A percentile compares a stretch with the other conserved stretches of the same genome.
phyloP scores from a whole-genome alignment of 2,329 filamentous ascomycete genomes.

The Neofusicoccum cordaticola region DNA sequence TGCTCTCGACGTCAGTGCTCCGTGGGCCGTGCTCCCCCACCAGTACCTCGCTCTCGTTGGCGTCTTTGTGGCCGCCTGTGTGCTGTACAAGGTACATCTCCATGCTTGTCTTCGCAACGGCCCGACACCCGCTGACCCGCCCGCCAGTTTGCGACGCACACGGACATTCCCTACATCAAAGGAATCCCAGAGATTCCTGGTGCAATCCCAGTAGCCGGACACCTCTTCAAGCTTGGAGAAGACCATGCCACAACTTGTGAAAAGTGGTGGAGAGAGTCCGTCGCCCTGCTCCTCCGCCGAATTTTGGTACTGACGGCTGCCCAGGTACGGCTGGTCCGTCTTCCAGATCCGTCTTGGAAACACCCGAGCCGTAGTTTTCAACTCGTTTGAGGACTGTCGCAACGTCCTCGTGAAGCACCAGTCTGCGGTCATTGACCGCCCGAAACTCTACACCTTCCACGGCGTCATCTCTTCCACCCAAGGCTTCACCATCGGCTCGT shows the following conservation, averaged over 20 bases:
- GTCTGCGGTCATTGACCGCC: conserved; percentile 50
- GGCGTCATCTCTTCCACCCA: conserved; percentile 52
- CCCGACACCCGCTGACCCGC: background rate
- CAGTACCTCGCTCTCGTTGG: background rate
- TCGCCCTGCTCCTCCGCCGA: background rate
- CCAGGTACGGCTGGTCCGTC: conserved; percentile 46
- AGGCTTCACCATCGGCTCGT: conserved; percentile 56
- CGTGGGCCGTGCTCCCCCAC: conserved; percentile 10
- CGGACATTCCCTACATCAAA: conserved; percentile 50
- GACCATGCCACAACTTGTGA: conserved; percentile 55
- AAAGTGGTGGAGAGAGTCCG: conserved; percentile 47
- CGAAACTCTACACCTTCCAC: conserved; percentile 54
- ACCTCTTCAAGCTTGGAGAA: conserved; percentile 51
- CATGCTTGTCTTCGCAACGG: background rate
- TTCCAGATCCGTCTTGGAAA: conserved; percentile 56
- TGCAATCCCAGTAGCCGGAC: conserved; percentile 50
- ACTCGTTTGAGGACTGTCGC: conserved; percentile 53
- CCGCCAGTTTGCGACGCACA: conserved; percentile 28
- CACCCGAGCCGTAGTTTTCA: conserved; percentile 52
- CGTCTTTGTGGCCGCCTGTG: background rate
- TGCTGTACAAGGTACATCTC: background rate
- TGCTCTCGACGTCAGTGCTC: background rate
- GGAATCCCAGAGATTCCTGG: conserved; percentile 52
- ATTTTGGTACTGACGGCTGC: conserved; percentile 27
- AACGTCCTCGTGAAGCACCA: conserved; percentile 51